Evolutionary conservation across 2,329 filamentous ascomycete species (phyloP), one percentile per base, ranked within the genome.

Genomic region (Fusarium albidum): DNA sequence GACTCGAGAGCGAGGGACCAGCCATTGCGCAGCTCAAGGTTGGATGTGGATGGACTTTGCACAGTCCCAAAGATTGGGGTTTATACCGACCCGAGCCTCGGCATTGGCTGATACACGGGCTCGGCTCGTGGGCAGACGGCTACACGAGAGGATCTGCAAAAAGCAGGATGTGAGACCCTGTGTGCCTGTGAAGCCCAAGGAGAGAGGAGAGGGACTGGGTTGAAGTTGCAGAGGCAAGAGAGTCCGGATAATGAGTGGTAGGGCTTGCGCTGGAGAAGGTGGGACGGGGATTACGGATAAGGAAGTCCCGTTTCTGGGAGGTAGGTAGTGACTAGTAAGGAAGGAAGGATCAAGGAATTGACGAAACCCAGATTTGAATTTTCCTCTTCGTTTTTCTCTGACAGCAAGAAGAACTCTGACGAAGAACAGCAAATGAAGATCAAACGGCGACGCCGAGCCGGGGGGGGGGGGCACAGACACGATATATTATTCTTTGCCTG

Each of bases 1-100:
- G 47, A 47, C 43, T 58, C 15, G 70, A 70, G 41, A 71, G 64
- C 29, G 66, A 69, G 35, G 68, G 68, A 28, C 67, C 67, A 26
- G 68, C 63, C 71, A 73, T 73, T 50, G 55, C 50, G 50, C 52
- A 54, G 42, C 47, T 63, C 47, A 25, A 29, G 49, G 21, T 39
- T 28, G 18, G 41, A 53, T 37, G n/a, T n/a, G n/a, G n/a, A n/a
- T n/a, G n/a, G n/a, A n/a, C n/a, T n/a, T 35, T 47, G 21, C 4
- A 25, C 21, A 29, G 27, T 40, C 32, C n/a, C 42, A 26, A 38
- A n/a, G 29, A 27, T 15, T 44, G 47, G 37, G 26, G 17, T 12
- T 15, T 43, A 34, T 43, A 8, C n/a, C 21, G 21, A 21, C 21
- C 21, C 21, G 21, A 35, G 43, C 21, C 21, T 38, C 29, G 46